Evolutionary conservation across 768 basidiomycete species (phyloP), one percentile per base, ranked within the genome.

Genomic region (Boletus insuetus): DNA sequence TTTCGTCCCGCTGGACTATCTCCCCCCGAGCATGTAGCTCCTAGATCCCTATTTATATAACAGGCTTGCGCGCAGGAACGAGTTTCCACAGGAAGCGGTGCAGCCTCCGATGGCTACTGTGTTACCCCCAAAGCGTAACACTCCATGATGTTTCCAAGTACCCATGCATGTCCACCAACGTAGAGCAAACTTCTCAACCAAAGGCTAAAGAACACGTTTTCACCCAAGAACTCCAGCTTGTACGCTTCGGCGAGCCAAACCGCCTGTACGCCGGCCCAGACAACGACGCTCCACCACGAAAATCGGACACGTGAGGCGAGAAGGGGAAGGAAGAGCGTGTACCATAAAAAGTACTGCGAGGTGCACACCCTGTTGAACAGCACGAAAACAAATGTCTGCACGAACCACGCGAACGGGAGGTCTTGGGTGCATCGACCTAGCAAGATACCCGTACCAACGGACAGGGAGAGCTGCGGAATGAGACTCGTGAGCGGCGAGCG

Each of bases 361-460:
- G 97, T 99, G 80, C 95, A 97, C 48, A 99, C 97, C 71, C 96
- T 95, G 71, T 98, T 99, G 76, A 98, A 96, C 9, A 93, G 73
- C n/a, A 98, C 95, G 64, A 99, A 98, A 0, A 82, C 74, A 37
- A 81, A 80, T 3, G 97, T 98, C 72, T 98, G 95, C 13, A 95
- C 79, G 66, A 97, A 94, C 91, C 91, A 96, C 4, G 89, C 79
- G 59, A 94, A 88, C 9, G 84, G 78, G 4, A 98, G 75, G 62
- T 93, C 83, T 16, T 75, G 69, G 43, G 72, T 76, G 40, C 73
- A 75, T 51, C 75, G 69, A 4, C 86, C 87, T 46, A 94, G 84
- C 1, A 85, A 64, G n/a, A 95, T 69, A 3, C 96, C 95, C 3
- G 85, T 73, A 0, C 84, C 82, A 1, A 91, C 67, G 0, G 90